phyloP scores from a whole-genome alignment of 225 moss, liverwort and hornwort genomes.

The Takakia lepidozioides region DNA sequence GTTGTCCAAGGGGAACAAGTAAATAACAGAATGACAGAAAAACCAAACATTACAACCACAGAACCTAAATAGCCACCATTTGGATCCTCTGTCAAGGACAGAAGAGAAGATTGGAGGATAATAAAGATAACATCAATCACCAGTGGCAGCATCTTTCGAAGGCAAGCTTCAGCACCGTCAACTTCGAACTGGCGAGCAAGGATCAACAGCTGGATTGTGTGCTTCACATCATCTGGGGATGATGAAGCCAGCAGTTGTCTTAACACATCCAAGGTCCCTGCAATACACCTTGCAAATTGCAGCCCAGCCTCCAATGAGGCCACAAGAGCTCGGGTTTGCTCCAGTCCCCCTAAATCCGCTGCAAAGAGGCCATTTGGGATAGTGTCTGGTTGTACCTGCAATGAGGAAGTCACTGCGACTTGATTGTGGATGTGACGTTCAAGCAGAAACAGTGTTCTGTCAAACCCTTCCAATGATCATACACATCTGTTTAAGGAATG shows the following conservation, averaged over 20 bases:
- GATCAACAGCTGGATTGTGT: constrained; percentile 72
- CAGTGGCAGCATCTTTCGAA: constrained; percentile 89
- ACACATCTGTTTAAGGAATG: constrained; percentile 1
- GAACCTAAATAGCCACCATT: too few species aligned
- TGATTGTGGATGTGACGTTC: too few species aligned
- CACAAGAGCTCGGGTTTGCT: constrained; percentile 91
- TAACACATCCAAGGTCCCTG: constrained; percentile 72
- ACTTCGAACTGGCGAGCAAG: constrained; percentile 83
- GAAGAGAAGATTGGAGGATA: too few species aligned
- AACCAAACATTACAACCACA: too few species aligned
- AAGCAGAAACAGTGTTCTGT: too few species aligned
- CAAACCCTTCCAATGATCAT: background rate
- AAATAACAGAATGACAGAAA: too few species aligned
- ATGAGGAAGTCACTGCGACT: background rate
- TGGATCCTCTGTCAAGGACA: too few species aligned
- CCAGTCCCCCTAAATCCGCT: constrained; percentile 67
- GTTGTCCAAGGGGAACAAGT: too few species aligned
- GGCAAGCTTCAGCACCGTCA: constrained; percentile 66
- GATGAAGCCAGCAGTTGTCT: constrained; percentile 78
- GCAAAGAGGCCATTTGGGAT: constrained; percentile 27
- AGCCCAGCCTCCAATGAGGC: constrained; percentile 88
- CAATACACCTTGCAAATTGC: constrained; percentile 83
- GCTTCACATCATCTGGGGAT: constrained; percentile 74
- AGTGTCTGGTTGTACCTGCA: constrained; percentile 18
- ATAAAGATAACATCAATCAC: constrained; percentile 39